Conservation (phyloP, 768 basidiomycete genomes). For the Lactarius sanguifluus region DNA sequence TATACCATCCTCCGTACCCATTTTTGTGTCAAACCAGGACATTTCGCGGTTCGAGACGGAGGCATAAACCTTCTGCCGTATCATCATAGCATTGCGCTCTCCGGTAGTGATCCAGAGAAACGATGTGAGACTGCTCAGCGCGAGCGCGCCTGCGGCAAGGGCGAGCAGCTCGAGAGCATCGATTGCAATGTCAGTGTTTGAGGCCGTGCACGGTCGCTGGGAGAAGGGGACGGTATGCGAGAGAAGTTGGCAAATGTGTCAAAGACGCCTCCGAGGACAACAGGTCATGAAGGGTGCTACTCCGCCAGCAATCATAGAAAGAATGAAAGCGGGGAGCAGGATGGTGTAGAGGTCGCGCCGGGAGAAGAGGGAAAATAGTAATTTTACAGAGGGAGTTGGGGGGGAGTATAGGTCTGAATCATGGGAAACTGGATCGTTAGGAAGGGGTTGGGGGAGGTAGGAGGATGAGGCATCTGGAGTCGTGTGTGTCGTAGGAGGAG, state of each 20-base stretch:
- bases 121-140: conserved; percentile 72
- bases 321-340: conserved; percentile 60
- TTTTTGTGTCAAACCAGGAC: conserved; percentile 89
- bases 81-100: conserved; percentile 69
- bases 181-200: conserved; percentile 54
- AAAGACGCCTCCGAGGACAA: conserved; percentile 75
- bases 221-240: conserved; percentile 40
- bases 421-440: conserved; percentile 31
- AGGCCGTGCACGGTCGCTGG: conserved; percentile 51
- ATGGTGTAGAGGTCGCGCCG: conserved; percentile 54
- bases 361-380: conserved; percentile 67
- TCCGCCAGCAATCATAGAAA: conserved; percentile 64
- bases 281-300: conserved; percentile 87
- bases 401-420: conserved; percentile 31
- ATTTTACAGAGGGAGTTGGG: conserved; percentile 44
- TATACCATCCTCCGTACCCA: conserved; percentile 54
- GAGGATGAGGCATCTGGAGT: conserved; percentile 31
- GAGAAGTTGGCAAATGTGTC: conserved; percentile 66
- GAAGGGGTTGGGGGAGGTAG: conserved; percentile 30
- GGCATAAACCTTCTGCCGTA: conserved; percentile 67
- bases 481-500: conserved; percentile 26
- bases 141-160: conserved; percentile 63
- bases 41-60: conserved; percentile 70
- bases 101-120: conserved; percentile 86
- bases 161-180: conserved; percentile 66